Percentiles rank a stretch among this genome's conserved stretches.
phyloP scores from a whole-genome alignment of 257 asterid genomes.

The Solanum etuberosum region DNA sequence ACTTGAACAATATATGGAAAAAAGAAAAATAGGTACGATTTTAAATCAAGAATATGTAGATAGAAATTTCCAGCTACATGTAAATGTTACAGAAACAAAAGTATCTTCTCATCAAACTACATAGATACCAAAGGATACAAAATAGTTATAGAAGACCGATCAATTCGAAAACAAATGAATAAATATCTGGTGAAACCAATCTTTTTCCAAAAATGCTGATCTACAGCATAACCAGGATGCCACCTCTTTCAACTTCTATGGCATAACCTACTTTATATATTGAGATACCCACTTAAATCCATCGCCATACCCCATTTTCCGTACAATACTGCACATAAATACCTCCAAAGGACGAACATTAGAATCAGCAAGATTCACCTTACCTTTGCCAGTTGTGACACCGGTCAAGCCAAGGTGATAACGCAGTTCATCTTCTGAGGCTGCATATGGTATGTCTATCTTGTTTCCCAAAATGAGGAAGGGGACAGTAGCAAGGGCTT shows the following conservation, averaged over 20 bases:
- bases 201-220: not conserved
- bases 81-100: not conserved
- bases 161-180: not conserved
- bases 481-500: constrained; percentile 3
- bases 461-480: constrained; percentile 11
- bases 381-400: constrained; percentile 11
- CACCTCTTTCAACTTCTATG: not conserved
- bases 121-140: not conserved
- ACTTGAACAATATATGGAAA: not conserved
- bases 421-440: constrained; percentile 8
- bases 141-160: not conserved
- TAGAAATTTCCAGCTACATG: not conserved
- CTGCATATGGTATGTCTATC: constrained; percentile 12
- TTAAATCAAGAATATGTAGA: not conserved
- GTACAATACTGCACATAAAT: constrained; percentile 12
- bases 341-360: constrained; percentile 7
- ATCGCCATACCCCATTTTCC: constrained; percentile 8
- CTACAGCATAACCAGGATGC: not conserved
- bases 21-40: not conserved
- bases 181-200: not conserved
- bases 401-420: constrained; percentile 6
- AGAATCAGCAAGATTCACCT: constrained; percentile 6
- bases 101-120: not conserved
- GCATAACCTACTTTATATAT: not conserved
- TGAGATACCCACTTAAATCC: constrained; percentile 11